Evolutionary conservation across 306 rosid species (phyloP).

Genomic region (Citrullus amarus): DNA sequence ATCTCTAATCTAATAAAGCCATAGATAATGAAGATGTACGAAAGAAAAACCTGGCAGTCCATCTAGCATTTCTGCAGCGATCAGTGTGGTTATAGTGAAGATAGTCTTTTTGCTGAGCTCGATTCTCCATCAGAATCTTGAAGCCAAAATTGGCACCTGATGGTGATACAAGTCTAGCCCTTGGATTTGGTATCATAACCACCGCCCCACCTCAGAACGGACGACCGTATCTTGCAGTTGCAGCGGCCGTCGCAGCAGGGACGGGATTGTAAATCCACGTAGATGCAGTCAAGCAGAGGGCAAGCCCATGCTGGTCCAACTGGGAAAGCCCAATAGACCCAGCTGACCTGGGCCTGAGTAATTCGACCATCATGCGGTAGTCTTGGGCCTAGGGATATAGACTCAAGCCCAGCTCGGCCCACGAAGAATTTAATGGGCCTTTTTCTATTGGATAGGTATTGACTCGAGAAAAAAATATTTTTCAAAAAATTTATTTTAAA

Average conservation of each 20-base stretch:
- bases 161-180: neutral
- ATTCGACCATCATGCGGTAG: neutral
- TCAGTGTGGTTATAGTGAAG: constrained; percentile 61
- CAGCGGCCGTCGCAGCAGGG: constrained; percentile 1
- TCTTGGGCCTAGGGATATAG: neutral
- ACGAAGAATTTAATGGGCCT: neutral
- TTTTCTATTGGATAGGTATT: too few relatives aligned
- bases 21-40: neutral
- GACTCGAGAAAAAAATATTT: too few relatives aligned
- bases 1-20: neutral
- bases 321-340: neutral
- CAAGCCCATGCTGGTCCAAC: neutral
- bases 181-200: neutral
- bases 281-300: neutral
- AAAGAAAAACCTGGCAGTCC: constrained; percentile 61
- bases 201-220: neutral
- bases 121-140: constrained; percentile 21
- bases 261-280: neutral
- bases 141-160: constrained; percentile 1
- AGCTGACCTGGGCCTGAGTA: neutral
- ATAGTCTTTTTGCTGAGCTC: constrained; percentile 11
- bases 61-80: constrained; percentile 47
- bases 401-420: neutral
- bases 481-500: too few relatives aligned
- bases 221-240: neutral